These are phyloP conservation scores for Beta lomatogona DNA, from an alignment of 179 eudicot genomes.

Conservation along the genomic window DNA sequence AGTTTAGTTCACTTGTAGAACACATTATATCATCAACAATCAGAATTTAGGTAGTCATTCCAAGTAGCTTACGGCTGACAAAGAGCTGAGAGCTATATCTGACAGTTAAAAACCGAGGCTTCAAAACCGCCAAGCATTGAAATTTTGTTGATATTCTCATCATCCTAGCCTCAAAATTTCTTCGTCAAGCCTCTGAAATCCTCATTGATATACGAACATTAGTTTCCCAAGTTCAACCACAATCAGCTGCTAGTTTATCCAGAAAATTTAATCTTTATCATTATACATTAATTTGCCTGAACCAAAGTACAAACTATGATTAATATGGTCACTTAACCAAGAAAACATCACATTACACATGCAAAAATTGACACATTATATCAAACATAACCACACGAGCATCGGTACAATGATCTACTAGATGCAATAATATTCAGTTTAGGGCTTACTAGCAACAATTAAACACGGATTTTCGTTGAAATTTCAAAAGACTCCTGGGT, in stretches of 20 bases:
- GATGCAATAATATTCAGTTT: too few species aligned
- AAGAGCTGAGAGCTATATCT: conserved; percentile 50
- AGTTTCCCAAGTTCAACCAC: conserved; percentile 1
- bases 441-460: neutral
- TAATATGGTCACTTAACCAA: neutral
- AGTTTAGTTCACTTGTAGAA: neutral
- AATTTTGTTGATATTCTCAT: conserved; percentile 17
- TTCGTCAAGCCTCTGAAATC: neutral
- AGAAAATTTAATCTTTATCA: neutral
- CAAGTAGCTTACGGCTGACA: conserved; percentile 51
- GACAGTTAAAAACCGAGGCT: conserved; percentile 16
- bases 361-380: neutral
- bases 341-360: neutral
- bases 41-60: neutral
- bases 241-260: neutral
- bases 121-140: conserved; percentile 8
- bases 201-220: neutral
- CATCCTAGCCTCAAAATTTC: neutral
- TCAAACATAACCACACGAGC: neutral
- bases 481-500: neutral
- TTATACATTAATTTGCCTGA: neutral
- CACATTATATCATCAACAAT: neutral
- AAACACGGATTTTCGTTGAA: neutral
- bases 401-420: too few species aligned
- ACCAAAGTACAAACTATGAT: neutral